Percentiles rank a stretch among this genome's conserved stretches.
phyloP scores from a whole-genome alignment of 805 yeast species.

The Lachancea mirantina region DNA sequence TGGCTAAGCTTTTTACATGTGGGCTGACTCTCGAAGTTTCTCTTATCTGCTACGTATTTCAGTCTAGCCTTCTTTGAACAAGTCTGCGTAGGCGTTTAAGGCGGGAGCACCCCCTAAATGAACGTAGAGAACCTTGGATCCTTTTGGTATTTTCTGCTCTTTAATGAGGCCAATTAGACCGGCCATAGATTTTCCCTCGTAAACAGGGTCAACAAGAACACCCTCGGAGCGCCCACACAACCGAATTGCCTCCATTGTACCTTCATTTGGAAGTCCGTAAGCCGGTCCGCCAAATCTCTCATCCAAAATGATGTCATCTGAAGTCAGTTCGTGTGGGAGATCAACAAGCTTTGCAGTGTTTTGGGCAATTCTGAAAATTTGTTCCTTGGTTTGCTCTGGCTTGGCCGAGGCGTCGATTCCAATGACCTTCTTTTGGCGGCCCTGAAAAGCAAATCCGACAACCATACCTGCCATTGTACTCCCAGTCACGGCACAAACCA shows the following conservation, averaged over 20 bases:
- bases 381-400: constrained; percentile 32
- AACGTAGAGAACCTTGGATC: constrained; percentile 27
- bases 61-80: constrained; percentile 7
- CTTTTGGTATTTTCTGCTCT: constrained; percentile 25
- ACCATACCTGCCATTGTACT: constrained; percentile 32
- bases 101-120: constrained; percentile 32
- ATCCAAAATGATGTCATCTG: constrained; percentile 26
- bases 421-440: constrained; percentile 26
- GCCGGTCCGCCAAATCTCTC: constrained; percentile 31
- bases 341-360: constrained; percentile 30
- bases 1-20: too few species aligned
- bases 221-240: constrained; percentile 32
- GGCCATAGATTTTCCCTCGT: constrained; percentile 34
- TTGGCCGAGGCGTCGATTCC: constrained; percentile 34
- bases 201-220: constrained; percentile 33
- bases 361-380: constrained; percentile 31
- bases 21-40: too few species aligned
- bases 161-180: constrained; percentile 26
- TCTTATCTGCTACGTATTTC: constrained; percentile 1
- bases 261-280: constrained; percentile 33
- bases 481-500: constrained; percentile 30
- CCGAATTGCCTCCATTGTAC: constrained; percentile 33
- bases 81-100: constrained; percentile 15
- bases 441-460: constrained; percentile 32
- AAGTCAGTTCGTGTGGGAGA: constrained; percentile 19